phyloP scores from a whole-genome alignment of 106 monocot species.

The Apostasia ramifera region DNA sequence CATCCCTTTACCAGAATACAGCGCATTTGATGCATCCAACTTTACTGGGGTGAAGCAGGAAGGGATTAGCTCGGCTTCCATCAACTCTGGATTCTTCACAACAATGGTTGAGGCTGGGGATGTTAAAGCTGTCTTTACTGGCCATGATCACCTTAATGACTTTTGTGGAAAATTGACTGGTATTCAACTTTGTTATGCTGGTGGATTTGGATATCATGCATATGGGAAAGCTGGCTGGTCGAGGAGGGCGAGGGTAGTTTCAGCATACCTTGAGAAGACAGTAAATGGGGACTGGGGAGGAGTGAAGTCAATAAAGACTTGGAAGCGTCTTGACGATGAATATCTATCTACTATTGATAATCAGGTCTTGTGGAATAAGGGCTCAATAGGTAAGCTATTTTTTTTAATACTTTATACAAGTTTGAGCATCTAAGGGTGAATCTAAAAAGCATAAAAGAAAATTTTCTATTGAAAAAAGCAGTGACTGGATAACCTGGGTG shows the following conservation, averaged over 20 bases:
- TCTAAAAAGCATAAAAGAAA: no score
- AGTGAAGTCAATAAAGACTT: slow-evolving; percentile 83
- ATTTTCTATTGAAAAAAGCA: no score
- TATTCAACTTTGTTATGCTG: slow-evolving; percentile 80
- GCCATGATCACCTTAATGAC: slow-evolving; percentile 93
- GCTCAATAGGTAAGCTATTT: slow-evolving; percentile 22
- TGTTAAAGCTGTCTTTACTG: slow-evolving; percentile 73
- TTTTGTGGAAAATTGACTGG: slow-evolving; percentile 71
- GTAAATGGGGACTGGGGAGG: slow-evolving; percentile 63
- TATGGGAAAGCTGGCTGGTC: slow-evolving; percentile 97
- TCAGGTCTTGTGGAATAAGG: slow-evolving; percentile 62
- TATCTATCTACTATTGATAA: slow-evolving; percentile 56
- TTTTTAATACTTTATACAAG: background rate
- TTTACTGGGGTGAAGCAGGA: slow-evolving; percentile 83
- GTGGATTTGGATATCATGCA: slow-evolving; percentile 95
- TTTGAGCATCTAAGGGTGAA: background rate
- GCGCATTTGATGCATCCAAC: slow-evolving; percentile 42
- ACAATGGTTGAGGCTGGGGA: slow-evolving; percentile 79
- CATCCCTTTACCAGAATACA: slow-evolving; percentile 80
- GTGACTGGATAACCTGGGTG: no score
- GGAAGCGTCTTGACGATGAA: slow-evolving; percentile 87
- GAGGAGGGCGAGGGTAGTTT: slow-evolving; percentile 83
- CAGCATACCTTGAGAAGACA: slow-evolving; percentile 56
- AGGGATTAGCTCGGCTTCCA: slow-evolving; percentile 57
- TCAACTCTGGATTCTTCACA: slow-evolving; percentile 85